Conservation (phyloP, 345 rosid genomes). For the Conringia planisiliqua region DNA sequence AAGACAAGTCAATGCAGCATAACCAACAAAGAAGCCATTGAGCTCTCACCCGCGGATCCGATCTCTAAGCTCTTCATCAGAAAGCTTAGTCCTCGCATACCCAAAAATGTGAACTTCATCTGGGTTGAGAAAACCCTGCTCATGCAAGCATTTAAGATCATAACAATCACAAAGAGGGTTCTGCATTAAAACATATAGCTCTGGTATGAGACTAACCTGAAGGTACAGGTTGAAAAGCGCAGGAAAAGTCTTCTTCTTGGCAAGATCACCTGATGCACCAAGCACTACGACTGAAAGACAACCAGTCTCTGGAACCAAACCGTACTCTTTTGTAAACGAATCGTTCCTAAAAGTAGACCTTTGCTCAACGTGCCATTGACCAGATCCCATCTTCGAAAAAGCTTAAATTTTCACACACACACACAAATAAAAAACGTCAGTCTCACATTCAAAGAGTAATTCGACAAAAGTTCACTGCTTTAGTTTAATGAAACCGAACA, state of each 20-base stretch:
- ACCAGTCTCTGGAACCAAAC: conserved; percentile 58
- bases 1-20: background rate
- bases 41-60: conserved; percentile 60
- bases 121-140: conserved; percentile 76
- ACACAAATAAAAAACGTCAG: background rate
- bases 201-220: conserved; percentile 46
- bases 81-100: conserved; percentile 95
- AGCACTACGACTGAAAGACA: conserved; percentile 85
- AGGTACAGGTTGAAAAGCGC: conserved; percentile 94
- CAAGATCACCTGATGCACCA: conserved; percentile 99
- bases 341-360: conserved; percentile 52
- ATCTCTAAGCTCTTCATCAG: conserved; percentile 77
- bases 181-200: background rate
- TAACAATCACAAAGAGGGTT: background rate
- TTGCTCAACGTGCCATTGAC: conserved; percentile 64
- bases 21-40: background rate
- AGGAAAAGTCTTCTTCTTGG: conserved; percentile 98
- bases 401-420: conserved; percentile 19
- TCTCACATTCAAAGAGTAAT: conserved; percentile 10
- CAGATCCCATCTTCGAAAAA: conserved; percentile 45
- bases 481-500: too few relatives aligned
- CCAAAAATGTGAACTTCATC: conserved; percentile 89
- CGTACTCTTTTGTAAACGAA: conserved; percentile 43
- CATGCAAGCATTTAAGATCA: conserved; percentile 7
- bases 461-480: too few relatives aligned